Base-by-base conservation (phyloP, 768 basidiomycete genomes). In the Paxillus ammoniavirescens region DNA sequence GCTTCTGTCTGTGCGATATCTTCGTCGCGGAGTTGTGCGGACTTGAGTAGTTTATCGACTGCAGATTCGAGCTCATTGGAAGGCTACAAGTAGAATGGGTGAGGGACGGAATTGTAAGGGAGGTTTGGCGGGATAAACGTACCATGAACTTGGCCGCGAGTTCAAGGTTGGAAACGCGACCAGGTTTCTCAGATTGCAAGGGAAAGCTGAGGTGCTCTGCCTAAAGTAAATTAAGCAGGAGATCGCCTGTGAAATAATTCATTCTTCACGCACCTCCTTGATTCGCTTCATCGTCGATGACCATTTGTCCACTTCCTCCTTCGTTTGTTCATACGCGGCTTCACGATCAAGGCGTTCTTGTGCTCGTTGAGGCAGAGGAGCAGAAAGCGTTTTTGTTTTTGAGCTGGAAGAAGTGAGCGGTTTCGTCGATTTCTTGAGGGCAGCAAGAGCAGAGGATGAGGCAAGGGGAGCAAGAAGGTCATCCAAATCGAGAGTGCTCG, bases 221-320 rank as follows among this genome's bases (percentile, higher is more conserved):
- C 87, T 91, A 55, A 7, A 55, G 35, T 56, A 28, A 50, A 21
- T 63, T n/a, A 58, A 43, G 42, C 28, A 33, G 40, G 40, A 5
- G 37, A 44, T 12, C 14, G 30, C 21, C 6, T 49, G 28, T 14
- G 21, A 8, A 33, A 35, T 36, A 30, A 8, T 8, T 28, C 10
- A 47, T 4, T 17, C 28, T 54, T 46, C 8, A 44, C 76, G 49
- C 43, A 89, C 91, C 75, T 98, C 92, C 59, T 87, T 86, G 59
- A 99, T 93, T 18, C 83, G 81, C 69, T 89, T 91, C 88, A 98
- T 96, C 3, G 92, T 91, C 5, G 82, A 84, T 26, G 82, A 82
- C 97, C 96, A 98, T 75, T 96, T 97, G 58, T 90, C 84, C 2
- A 96, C 88, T 68, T 98, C 95, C 57, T 82, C 80, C 66, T 91